Evolutionary conservation across 108 stramenopile genomes (phyloP), one percentile per base, ranked within the genome.

Genomic region (Phaeodactylum tricornutum): DNA sequence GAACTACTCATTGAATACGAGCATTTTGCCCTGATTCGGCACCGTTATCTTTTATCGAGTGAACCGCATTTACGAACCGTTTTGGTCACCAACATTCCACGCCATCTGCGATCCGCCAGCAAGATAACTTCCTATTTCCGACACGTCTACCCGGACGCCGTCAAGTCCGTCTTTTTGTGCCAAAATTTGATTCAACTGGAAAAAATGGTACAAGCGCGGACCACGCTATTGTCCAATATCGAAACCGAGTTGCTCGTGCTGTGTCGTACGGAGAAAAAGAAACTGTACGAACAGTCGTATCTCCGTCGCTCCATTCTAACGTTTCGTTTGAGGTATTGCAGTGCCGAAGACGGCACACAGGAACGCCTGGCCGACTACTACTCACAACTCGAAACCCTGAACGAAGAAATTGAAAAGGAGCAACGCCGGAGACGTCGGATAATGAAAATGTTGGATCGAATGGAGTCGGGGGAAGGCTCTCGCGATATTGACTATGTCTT

Each of bases 11-110:
- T 67, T 4, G 90, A 92, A 55, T 92, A 92, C 57, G 80, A 81
- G 55, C 79, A 78, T 26, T 92, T 83, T 47, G 75, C 82, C 58
- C 71, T 60, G 37, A 92, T 92, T 64, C 75, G 90, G 15, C 90
- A 92, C 64, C 61, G 75, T 32, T 92, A 92, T 59, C 59, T 92
- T 37, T 59, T 92, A 14, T 75, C 73, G 8, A 55, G 73, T 43
- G 85, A 87, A 57, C 85, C 90, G 1, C 90, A 92, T 62, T 64
- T 92, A 51, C 70, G 90, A 19, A 87, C 85, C 7, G 83, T 87
- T 27, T 51, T 92, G 35, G 86, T 92, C 0, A 78, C 81, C 27
- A 87, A 85, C 38, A 85, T 92, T 53, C 90, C 90, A 2, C 59
- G 81, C n/a, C 85, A 92, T 70, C 69, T 92, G 66, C 62, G 90